Evolutionary conservation across 1,284 basidiomycete genomes (phyloP).

Genomic region (Trichosporon sp.): DNA sequence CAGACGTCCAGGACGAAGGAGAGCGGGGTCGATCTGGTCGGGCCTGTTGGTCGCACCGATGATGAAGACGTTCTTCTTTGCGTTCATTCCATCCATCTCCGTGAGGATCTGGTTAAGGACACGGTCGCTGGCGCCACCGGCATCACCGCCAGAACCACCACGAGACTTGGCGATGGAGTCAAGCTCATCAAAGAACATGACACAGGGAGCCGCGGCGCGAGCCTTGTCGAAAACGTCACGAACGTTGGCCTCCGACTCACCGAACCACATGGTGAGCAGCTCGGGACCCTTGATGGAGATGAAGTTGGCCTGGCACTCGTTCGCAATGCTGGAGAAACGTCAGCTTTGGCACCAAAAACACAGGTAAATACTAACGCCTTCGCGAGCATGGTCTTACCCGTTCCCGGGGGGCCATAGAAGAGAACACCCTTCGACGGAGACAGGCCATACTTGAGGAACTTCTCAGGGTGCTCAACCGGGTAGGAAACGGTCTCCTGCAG

Average conservation of each 20-base stretch:
- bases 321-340: constrained; percentile 69
- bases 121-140: constrained; percentile 93
- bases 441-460: constrained; percentile 99
- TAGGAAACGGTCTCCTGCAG: constrained; percentile 99
- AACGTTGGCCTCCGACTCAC: constrained; percentile 99
- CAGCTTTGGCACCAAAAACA: too few species aligned
- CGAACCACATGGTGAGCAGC: constrained; percentile 99
- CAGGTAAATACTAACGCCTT: constrained; percentile 63
- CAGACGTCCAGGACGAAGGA: constrained; percentile 96
- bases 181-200: constrained; percentile 99
- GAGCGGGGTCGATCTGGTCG: constrained; percentile 97
- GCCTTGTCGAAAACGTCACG: constrained; percentile 99
- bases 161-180: constrained; percentile 98
- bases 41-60: constrained; percentile 98
- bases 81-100: constrained; percentile 99
- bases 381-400: constrained; percentile 91
- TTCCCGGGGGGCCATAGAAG: constrained; percentile 90
- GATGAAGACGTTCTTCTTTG: constrained; percentile 99
- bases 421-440: constrained; percentile 97
- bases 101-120: constrained; percentile 96
- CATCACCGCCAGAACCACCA: constrained; percentile 75
- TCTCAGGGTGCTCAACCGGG: constrained; percentile 99
- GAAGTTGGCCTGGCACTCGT: constrained; percentile 95
- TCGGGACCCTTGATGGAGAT: constrained; percentile 77
- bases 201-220: constrained; percentile 95